Percentiles rank a stretch among this genome's conserved stretches.
Evolutionary conservation across 2,329 filamentous ascomycete genomes (phyloP).

Genomic region (Neurospora sp.): DNA sequence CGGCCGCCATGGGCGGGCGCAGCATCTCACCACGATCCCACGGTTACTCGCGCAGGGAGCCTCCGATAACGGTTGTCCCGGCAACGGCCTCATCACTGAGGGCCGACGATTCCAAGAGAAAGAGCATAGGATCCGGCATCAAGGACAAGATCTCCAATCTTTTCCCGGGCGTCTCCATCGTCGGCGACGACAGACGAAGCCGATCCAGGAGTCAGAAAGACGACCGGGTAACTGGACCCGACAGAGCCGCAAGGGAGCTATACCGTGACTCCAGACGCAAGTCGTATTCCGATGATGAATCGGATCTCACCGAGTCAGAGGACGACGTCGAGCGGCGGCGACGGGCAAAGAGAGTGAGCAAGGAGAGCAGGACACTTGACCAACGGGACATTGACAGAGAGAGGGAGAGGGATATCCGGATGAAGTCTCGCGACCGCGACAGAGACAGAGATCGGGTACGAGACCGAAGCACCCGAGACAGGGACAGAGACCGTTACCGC

Average conservation of each 20-base stretch:
- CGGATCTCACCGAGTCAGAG: slow-evolving; percentile 18
- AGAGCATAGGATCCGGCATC: slow-evolving; percentile 26
- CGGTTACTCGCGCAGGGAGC: not conserved
- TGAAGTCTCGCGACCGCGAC: slow-evolving; percentile 15
- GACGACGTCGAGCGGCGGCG: not conserved
- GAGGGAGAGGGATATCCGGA: slow-evolving; percentile 19
- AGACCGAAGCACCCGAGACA: slow-evolving; percentile 5
- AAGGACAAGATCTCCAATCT: slow-evolving; percentile 35
- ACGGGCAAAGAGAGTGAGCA: not conserved
- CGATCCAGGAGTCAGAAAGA: slow-evolving; percentile 1
- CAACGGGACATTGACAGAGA: slow-evolving; percentile 9
- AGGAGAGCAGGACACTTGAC: not conserved
- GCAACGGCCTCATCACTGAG: not conserved
- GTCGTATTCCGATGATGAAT: slow-evolving; percentile 30
- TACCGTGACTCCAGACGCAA: slow-evolving; percentile 29
- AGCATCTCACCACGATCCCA: not conserved
- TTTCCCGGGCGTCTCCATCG: slow-evolving; percentile 24
- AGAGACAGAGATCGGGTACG: slow-evolving; percentile 15
- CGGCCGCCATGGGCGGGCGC: not conserved
- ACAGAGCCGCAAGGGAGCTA: slow-evolving; percentile 20
- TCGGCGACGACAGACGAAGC: slow-evolving; percentile 1
- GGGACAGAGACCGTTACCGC: not conserved
- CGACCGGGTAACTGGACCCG: not conserved
- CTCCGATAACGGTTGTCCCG: not conserved
- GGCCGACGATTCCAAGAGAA: slow-evolving; percentile 27